These are phyloP conservation scores for Westerdykella sp. DNA, from an alignment of 2,329 filamentous ascomycete genomes.

Conservation along the genomic window DNA sequence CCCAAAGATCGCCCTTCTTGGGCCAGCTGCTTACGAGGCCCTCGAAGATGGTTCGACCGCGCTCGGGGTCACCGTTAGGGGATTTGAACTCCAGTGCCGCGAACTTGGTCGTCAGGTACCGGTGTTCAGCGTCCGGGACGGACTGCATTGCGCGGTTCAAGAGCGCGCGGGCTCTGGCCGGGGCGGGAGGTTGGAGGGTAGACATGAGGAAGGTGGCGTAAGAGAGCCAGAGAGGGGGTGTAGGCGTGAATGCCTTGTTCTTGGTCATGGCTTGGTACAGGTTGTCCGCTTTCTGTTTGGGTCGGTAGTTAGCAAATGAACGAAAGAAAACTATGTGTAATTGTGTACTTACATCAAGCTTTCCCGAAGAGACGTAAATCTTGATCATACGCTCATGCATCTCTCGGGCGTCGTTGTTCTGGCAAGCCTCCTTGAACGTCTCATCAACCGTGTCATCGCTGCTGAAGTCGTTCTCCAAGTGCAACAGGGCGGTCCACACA, in stretches of 20 bases:
- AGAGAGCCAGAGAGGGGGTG: constrained; percentile 81
- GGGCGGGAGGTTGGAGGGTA: constrained; percentile 61
- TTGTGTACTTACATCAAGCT: constrained; percentile 62
- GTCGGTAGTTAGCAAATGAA: constrained; percentile 12
- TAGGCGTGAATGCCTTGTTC: constrained; percentile 72
- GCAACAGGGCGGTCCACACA: constrained; percentile 90
- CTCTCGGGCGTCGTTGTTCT: constrained; percentile 87
- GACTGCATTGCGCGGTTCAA: constrained; percentile 80
- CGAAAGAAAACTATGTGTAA: constrained; percentile 3
- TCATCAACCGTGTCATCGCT: constrained; percentile 75
- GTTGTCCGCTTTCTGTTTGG: constrained; percentile 69
- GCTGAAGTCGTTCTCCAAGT: constrained; percentile 87
- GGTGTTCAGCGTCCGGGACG: constrained; percentile 62
- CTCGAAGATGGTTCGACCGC: constrained; percentile 91
- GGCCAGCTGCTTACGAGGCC: constrained; percentile 76
- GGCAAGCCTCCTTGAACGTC: constrained; percentile 84
- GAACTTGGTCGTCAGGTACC: constrained; percentile 77
- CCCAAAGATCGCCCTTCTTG: constrained; percentile 90
- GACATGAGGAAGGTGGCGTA: constrained; percentile 91
- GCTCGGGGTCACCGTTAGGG: constrained; percentile 74
- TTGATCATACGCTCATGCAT: constrained; percentile 84
- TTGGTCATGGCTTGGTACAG: constrained; percentile 83
- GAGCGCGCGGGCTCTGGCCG: constrained; percentile 68
- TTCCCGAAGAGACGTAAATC: constrained; percentile 90
- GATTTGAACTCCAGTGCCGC: constrained; percentile 88